phyloP scores from a whole-genome alignment of 2,329 filamentous ascomycete genomes.

The Dothideomycetes sp. region DNA sequence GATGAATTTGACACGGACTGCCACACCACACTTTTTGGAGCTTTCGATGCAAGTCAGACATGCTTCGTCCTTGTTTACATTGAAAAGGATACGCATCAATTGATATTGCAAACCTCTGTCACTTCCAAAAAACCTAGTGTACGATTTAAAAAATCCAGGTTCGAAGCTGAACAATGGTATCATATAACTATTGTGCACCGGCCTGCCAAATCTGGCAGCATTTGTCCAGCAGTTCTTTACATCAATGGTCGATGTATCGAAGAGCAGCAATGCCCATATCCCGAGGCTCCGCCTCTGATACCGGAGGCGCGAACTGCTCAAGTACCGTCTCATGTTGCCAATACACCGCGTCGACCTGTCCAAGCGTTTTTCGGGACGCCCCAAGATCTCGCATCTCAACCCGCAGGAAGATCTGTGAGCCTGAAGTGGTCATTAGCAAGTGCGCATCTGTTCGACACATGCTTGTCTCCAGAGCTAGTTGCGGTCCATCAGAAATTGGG shows the following conservation, averaged over 20 bases:
- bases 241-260: conserved; percentile 91
- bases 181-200: conserved; percentile 85
- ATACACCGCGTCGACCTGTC: conserved; percentile 44
- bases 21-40: conserved; percentile 92
- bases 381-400: conserved; percentile 51
- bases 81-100: conserved; percentile 84
- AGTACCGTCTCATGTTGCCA: conserved; percentile 4
- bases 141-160: conserved; percentile 76
- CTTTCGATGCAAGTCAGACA: conserved; percentile 82
- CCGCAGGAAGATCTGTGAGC: conserved; percentile 47
- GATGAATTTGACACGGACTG: conserved; percentile 75
- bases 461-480: conserved; percentile 81
- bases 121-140: conserved; percentile 79
- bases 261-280: conserved; percentile 82
- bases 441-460: conserved; percentile 79
- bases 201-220: conserved; percentile 61
- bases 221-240: conserved; percentile 78
- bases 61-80: conserved; percentile 92
- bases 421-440: conserved; percentile 86
- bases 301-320: conserved; percentile 1
- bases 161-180: conserved; percentile 76
- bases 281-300: conserved; percentile 55
- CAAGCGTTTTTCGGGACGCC: conserved; percentile 93
- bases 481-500: conserved; percentile 86
- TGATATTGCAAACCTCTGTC: conserved; percentile 93